A percentile compares a stretch with the other conserved stretches of the same genome.
Conservation (phyloP, 768 basidiomycete species). For the Favolaschia claudopus region DNA sequence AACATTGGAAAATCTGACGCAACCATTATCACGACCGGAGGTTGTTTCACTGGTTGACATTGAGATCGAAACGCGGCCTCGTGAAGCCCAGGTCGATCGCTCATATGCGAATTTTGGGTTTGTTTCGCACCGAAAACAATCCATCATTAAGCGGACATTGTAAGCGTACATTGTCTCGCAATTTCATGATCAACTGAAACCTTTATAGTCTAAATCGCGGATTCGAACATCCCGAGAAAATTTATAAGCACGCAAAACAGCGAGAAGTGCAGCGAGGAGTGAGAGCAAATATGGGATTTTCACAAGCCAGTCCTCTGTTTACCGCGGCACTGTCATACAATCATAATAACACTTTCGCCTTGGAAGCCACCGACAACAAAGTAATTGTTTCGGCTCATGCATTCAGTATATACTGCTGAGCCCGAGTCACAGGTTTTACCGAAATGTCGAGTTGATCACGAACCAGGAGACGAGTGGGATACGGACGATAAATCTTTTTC, state of each 20-base stretch:
- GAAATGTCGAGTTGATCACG: conserved; percentile 1
- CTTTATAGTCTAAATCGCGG: conserved; percentile 2
- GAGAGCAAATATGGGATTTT: neutral
- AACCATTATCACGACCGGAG: neutral
- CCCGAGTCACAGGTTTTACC: neutral
- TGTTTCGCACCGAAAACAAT: neutral
- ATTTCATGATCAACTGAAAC: neutral
- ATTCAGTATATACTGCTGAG: neutral
- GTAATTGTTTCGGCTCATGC: neutral
- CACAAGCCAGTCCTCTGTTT: neutral
- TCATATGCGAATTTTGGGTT: conserved; percentile 15
- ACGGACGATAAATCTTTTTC: neutral
- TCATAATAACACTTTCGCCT: neutral
- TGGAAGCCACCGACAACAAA: neutral
- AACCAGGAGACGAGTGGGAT: conserved; percentile 1
- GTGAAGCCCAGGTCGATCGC: neutral
- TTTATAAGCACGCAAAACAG: neutral
- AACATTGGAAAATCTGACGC: too few relatives aligned
- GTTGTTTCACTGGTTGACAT: conserved; percentile 5
- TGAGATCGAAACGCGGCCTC: neutral
- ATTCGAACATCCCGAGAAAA: neutral
- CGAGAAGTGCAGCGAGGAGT: neutral
- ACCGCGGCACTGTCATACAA: neutral
- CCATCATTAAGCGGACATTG: conserved; percentile 1
- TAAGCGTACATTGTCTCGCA: neutral